Evolutionary conservation across 345 rosid genomes (phyloP).

Genomic region (Carallia brachiata): DNA sequence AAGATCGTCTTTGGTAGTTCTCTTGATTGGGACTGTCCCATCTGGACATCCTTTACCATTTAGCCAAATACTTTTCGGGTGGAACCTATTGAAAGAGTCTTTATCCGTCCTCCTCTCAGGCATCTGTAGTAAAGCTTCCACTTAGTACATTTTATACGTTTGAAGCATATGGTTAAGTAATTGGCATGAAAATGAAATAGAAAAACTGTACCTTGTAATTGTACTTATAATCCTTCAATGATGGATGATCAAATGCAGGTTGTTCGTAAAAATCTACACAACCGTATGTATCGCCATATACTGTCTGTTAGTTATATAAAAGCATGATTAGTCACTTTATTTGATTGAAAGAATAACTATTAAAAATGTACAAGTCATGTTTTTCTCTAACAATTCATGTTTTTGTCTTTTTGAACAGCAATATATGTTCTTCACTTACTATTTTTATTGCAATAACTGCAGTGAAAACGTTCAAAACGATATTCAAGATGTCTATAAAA

Average conservation of each 20-base stretch:
- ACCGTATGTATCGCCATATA: conserved; percentile 6
- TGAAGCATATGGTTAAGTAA: background rate
- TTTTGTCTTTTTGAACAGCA: too few species aligned
- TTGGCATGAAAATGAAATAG: background rate
- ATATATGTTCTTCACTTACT: too few species aligned
- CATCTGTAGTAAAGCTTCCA: background rate
- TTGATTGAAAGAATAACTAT: background rate
- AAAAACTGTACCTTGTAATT: background rate
- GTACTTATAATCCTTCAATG: conserved; percentile 9
- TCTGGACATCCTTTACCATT: conserved; percentile 33
- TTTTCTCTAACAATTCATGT: too few species aligned
- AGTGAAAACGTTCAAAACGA: too few species aligned
- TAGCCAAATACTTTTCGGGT: background rate
- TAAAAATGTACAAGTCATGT: too few species aligned
- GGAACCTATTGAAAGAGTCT: background rate
- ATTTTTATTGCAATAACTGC: too few species aligned
- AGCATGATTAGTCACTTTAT: background rate
- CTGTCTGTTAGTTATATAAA: conserved; percentile 4
- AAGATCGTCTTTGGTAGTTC: conserved; percentile 35
- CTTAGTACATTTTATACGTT: background rate
- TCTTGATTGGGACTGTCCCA: conserved; percentile 41
- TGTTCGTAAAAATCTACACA: conserved; percentile 13
- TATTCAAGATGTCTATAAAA: too few species aligned
- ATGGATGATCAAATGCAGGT: conserved; percentile 20
- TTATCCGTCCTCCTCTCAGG: background rate